Evolutionary conservation across 164 flowering plant genomes (phyloP).

Genomic region (Chloranthus sessilifolius): DNA sequence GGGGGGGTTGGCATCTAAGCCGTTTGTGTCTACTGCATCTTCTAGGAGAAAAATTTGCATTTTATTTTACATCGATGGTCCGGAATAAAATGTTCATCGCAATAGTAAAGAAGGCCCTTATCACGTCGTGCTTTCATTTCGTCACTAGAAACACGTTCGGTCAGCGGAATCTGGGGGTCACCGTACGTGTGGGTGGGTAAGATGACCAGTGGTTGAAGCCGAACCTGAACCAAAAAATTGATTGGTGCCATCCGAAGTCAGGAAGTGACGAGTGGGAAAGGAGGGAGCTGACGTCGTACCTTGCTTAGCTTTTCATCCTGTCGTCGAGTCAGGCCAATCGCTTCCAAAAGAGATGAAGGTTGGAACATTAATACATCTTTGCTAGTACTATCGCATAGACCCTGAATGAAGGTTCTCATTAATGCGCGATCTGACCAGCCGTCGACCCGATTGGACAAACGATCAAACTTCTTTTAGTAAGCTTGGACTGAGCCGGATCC

Average conservation of each 20-base stretch:
- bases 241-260: too few relatives aligned
- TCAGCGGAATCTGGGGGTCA: too few relatives aligned
- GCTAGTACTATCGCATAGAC: neutral
- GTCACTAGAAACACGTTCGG: neutral
- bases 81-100: neutral
- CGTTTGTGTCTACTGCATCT: neutral
- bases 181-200: too few relatives aligned
- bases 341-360: neutral
- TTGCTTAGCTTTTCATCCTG: neutral
- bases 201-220: too few relatives aligned
- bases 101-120: neutral
- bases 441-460: neutral
- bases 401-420: conserved; percentile 1
- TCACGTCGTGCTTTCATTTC: neutral
- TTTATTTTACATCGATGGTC: neutral
- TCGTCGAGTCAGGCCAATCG: neutral
- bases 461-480: neutral
- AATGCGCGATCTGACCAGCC: neutral
- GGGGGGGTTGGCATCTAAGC: too few relatives aligned
- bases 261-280: too few relatives aligned
- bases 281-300: too few relatives aligned
- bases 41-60: neutral
- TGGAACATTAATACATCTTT: too few relatives aligned
- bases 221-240: too few relatives aligned
- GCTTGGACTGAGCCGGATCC: neutral